These are phyloP conservation scores for Boletellus ananas DNA, from an alignment of 768 basidiomycete genomes.

Conservation along the genomic window DNA sequence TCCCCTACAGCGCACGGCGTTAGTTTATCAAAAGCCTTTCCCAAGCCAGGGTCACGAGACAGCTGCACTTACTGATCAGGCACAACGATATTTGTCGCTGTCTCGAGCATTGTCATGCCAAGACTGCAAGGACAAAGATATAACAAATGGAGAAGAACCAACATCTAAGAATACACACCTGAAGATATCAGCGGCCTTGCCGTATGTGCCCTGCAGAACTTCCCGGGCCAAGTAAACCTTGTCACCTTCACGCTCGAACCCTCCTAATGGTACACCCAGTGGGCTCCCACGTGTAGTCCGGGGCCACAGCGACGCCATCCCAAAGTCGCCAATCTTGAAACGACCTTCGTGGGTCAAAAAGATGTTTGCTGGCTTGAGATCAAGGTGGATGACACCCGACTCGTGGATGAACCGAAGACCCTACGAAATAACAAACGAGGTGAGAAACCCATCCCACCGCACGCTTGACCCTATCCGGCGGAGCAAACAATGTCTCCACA, in stretches of 20 bases:
- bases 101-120: slow-evolving; percentile 94
- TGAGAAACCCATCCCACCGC: slow-evolving; percentile 21
- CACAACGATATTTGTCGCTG: slow-evolving; percentile 92
- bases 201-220: slow-evolving; percentile 86
- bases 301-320: slow-evolving; percentile 95
- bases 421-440: slow-evolving; percentile 34
- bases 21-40: slow-evolving; percentile 3
- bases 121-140: slow-evolving; percentile 50
- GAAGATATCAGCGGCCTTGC: slow-evolving; percentile 95
- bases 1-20: slow-evolving; percentile 54
- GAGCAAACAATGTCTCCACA: slow-evolving; percentile 2
- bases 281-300: slow-evolving; percentile 41
- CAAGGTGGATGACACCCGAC: slow-evolving; percentile 87
- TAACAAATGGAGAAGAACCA: neutral
- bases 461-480: slow-evolving; percentile 20
- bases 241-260: slow-evolving; percentile 96
- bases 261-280: slow-evolving; percentile 34
- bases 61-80: slow-evolving; percentile 83
- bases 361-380: slow-evolving; percentile 96
- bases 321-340: slow-evolving; percentile 98
- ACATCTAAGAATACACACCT: slow-evolving; percentile 53
- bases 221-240: slow-evolving; percentile 96
- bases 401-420: slow-evolving; percentile 89
- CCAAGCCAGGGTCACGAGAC: neutral
- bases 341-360: slow-evolving; percentile 84